Conservation (phyloP, 495 filamentous ascomycete genomes). For the Staphylotrichum longicolle region DNA sequence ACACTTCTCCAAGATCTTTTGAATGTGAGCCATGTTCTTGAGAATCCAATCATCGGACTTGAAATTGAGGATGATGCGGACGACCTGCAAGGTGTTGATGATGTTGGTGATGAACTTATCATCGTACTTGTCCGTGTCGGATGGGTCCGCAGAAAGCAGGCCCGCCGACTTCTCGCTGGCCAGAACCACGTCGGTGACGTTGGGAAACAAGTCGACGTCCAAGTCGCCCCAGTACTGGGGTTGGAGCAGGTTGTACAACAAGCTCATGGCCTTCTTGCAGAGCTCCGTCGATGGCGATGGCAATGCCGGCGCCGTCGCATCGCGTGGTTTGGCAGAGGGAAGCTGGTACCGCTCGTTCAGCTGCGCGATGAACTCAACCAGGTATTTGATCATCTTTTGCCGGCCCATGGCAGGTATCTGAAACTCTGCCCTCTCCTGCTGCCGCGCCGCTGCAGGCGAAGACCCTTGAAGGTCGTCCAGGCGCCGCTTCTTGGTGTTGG, state of each 20-base stretch:
- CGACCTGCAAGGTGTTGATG: slow-evolving; percentile 87
- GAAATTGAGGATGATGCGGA: slow-evolving; percentile 80
- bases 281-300: slow-evolving; percentile 64
- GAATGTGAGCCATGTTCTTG: slow-evolving; percentile 67
- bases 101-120: slow-evolving; percentile 76
- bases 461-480: slow-evolving; percentile 54
- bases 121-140: slow-evolving; percentile 82
- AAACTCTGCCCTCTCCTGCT: slow-evolving; percentile 63
- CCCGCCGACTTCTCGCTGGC: slow-evolving; percentile 64
- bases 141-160: slow-evolving; percentile 74
- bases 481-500: slow-evolving; percentile 71
- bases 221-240: slow-evolving; percentile 89
- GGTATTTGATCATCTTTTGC: slow-evolving; percentile 81
- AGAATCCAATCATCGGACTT: slow-evolving; percentile 89
- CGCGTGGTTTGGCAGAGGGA: slow-evolving; percentile 64
- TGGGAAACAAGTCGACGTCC: slow-evolving; percentile 86
- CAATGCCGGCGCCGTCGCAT: slow-evolving; percentile 48
- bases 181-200: slow-evolving; percentile 79
- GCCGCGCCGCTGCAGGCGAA: slow-evolving; percentile 50
- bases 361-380: slow-evolving; percentile 89
- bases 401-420: slow-evolving; percentile 63
- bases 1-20: slow-evolving; percentile 87
- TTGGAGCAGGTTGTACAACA: slow-evolving; percentile 84
- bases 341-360: slow-evolving; percentile 79
- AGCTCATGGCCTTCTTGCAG: slow-evolving; percentile 74